Evolutionary conservation across 1,284 basidiomycete species (phyloP).

Genomic region (Trichosporon sp.): DNA sequence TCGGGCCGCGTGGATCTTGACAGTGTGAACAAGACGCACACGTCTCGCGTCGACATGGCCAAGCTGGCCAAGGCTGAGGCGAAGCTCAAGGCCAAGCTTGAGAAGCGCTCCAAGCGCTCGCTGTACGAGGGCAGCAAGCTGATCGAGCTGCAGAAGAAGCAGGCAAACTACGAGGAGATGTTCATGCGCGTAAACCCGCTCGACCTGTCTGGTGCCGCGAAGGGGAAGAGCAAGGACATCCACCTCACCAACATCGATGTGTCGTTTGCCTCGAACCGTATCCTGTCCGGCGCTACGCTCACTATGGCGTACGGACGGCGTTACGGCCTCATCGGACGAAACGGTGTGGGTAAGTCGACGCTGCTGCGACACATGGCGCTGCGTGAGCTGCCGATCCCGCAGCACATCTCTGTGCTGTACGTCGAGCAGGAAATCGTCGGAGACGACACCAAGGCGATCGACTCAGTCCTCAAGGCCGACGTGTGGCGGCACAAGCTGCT

Average conservation of each 20-base stretch:
- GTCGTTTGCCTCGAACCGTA: constrained; percentile 87
- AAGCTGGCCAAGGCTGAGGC: constrained; percentile 98
- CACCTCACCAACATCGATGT: constrained; percentile 94
- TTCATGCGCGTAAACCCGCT: constrained; percentile 99
- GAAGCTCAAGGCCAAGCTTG: constrained; percentile 95
- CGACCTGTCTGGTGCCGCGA: constrained; percentile 68
- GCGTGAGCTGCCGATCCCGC: constrained; percentile 86
- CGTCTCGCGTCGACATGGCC: constrained; percentile 92
- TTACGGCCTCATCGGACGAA: constrained; percentile 64
- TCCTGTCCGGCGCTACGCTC: constrained; percentile 69
- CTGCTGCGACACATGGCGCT: constrained; percentile 92
- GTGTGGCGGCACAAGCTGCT: constrained; percentile 75
- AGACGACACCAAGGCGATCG: constrained; percentile 85
- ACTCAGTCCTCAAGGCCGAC: constrained; percentile 92
- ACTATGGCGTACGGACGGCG: constrained; percentile 83
- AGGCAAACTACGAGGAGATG: constrained; percentile 97
- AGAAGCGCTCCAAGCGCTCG: constrained; percentile 82
- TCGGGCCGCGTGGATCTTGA: constrained; percentile 86
- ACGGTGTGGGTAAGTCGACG: constrained; percentile 95
- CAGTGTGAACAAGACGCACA: constrained; percentile 88
- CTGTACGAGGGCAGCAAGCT: constrained; percentile 95
- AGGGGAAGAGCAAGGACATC: constrained; percentile 93
- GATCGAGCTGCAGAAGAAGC: constrained; percentile 85
- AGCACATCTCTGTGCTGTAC: constrained; percentile 89
- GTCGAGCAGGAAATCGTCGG: constrained; percentile 98